Conservation (phyloP, 2,329 filamentous ascomycete species). For the Arachnomyces sp. region DNA sequence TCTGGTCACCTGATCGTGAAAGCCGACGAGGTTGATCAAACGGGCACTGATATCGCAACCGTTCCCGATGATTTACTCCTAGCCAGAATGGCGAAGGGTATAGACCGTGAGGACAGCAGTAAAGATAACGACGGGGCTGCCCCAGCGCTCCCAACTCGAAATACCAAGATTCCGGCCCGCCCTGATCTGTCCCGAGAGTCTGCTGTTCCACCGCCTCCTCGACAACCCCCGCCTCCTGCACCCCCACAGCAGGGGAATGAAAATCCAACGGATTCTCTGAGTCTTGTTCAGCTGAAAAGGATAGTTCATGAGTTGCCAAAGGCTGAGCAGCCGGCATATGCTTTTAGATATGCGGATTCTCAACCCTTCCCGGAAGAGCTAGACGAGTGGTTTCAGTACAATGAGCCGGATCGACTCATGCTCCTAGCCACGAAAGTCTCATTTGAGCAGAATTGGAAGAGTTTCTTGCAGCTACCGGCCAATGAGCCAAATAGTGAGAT, state of each 20-base stretch:
- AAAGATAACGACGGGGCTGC: conserved; percentile 9
- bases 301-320: conserved; percentile 67
- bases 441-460: conserved; percentile 69
- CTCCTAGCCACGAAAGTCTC: conserved; percentile 65
- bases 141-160: conserved; percentile 12
- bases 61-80: conserved; percentile 37
- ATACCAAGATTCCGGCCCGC: conserved; percentile 17
- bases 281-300: conserved; percentile 62
- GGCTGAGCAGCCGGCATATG: conserved; percentile 65
- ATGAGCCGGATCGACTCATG: conserved; percentile 73
- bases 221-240: conserved; percentile 39
- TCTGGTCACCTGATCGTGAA: conserved; percentile 36
- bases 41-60: conserved; percentile 38
- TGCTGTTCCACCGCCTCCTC: conserved; percentile 34
- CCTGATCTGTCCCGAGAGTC: conserved; percentile 31
- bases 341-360: conserved; percentile 70
- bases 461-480: conserved; percentile 35
- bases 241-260: conserved; percentile 31
- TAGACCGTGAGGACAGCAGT: conserved; percentile 28
- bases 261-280: conserved; percentile 58
- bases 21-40: conserved; percentile 43
- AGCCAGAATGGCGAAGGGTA: conserved; percentile 31
- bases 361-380: conserved; percentile 76
- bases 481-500: conserved; percentile 30
- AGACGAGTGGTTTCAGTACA: conserved; percentile 96